Evolutionary conservation across 2,329 filamentous ascomycete genomes (phyloP).

Genomic region (Penicillium capsulatum): DNA sequence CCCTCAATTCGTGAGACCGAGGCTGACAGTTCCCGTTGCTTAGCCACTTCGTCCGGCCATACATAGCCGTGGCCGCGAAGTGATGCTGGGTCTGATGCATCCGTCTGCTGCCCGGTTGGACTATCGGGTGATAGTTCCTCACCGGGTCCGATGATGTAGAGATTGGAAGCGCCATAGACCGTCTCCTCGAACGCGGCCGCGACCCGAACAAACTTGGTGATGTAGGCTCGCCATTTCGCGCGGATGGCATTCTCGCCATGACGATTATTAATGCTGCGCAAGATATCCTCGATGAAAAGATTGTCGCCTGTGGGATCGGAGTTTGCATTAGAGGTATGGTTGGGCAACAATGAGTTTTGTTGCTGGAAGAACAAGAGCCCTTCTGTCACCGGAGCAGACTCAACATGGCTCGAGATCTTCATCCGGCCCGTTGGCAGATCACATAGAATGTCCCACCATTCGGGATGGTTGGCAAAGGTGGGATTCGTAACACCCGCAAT

Average conservation of each 20-base stretch:
- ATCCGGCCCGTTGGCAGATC: slow-evolving; percentile 88
- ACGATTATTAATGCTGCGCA: slow-evolving; percentile 75
- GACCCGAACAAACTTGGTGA: slow-evolving; percentile 88
- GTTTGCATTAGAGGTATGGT: slow-evolving; percentile 25
- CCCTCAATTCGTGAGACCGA: slow-evolving; percentile 93
- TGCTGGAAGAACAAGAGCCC: slow-evolving; percentile 84
- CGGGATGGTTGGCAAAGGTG: slow-evolving; percentile 86
- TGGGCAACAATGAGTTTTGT: slow-evolving; percentile 44
- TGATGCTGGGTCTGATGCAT: slow-evolving; percentile 45
- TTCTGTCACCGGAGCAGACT: slow-evolving; percentile 74
- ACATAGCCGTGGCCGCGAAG: slow-evolving; percentile 87
- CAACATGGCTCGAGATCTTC: slow-evolving; percentile 88
- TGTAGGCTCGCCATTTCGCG: slow-evolving; percentile 89
- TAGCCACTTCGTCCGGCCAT: slow-evolving; percentile 78
- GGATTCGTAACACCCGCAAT: slow-evolving; percentile 98
- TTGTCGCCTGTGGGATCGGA: slow-evolving; percentile 78
- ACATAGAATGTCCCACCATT: slow-evolving; percentile 98
- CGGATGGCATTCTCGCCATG: slow-evolving; percentile 87
- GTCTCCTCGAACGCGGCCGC: slow-evolving; percentile 91
- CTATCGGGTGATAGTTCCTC: slow-evolving; percentile 56
- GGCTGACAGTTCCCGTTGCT: slow-evolving; percentile 80
- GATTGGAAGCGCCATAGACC: slow-evolving; percentile 86
- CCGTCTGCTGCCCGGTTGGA: slow-evolving; percentile 38
- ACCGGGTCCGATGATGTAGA: slow-evolving; percentile 73
- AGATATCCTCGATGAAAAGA: slow-evolving; percentile 81